phyloP scores from a whole-genome alignment of 2,329 filamentous ascomycete species.

The Ophiostoma montium region DNA sequence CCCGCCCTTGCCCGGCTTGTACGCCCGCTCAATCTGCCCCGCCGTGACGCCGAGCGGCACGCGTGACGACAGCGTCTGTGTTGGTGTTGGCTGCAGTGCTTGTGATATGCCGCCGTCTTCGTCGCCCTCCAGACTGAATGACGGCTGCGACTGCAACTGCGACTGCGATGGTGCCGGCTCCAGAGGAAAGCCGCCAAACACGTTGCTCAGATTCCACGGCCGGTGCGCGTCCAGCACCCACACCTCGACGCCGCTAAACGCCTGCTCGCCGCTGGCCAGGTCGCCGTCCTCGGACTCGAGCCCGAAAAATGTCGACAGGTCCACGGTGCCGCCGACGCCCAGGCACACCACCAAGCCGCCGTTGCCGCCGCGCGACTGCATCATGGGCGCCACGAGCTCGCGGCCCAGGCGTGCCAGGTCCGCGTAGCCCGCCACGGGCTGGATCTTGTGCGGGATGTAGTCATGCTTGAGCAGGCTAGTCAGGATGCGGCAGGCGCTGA shows the following conservation, averaged over 20 bases:
- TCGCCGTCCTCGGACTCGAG: constrained; percentile 53
- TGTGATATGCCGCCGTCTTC: constrained; percentile 14
- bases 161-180: constrained; percentile 23
- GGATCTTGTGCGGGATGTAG: constrained; percentile 95
- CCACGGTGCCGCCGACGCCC: constrained; percentile 82
- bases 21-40: constrained; percentile 57
- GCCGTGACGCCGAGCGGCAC: constrained; percentile 53
- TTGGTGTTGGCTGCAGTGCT: constrained; percentile 26
- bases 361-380: constrained; percentile 65
- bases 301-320: constrained; percentile 67
- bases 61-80: constrained; percentile 17
- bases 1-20: constrained; percentile 68
- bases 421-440: constrained; percentile 83
- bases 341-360: constrained; percentile 86
- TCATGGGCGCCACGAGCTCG: constrained; percentile 74
- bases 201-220: constrained; percentile 88
- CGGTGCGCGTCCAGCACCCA: constrained; percentile 88
- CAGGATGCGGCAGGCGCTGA: constrained; percentile 90
- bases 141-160: background rate
- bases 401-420: constrained; percentile 71
- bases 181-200: constrained; percentile 63
- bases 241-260: constrained; percentile 76
- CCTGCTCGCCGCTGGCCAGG: constrained; percentile 12
- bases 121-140: background rate
- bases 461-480: constrained; percentile 90